Conservation (phyloP, 257 asterid species). For the Solanum lycopersicoides region DNA sequence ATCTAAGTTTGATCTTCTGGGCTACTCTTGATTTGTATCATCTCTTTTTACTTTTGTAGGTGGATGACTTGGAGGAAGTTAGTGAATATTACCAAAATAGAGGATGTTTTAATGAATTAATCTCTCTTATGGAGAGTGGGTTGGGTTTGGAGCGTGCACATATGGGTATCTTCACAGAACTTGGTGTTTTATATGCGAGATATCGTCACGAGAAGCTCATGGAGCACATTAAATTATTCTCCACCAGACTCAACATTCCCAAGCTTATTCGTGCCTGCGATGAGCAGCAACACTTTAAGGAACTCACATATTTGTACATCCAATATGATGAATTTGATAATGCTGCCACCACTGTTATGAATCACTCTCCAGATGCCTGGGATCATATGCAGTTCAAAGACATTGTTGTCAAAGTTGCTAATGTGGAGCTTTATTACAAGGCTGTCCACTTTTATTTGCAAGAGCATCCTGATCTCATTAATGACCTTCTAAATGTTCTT, state of each 20-base stretch:
- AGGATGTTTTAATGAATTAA: constrained; percentile 96
- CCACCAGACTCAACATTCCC: constrained; percentile 94
- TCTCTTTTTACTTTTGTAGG: constrained; percentile 29
- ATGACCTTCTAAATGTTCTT: constrained; percentile 90
- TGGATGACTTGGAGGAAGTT: constrained; percentile 98
- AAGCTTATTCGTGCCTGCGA: constrained; percentile 98
- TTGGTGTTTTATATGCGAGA: constrained; percentile 97
- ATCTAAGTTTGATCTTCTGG: not conserved
- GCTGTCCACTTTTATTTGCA: constrained; percentile 99
- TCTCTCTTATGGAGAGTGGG: constrained; percentile 99
- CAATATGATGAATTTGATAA: constrained; percentile 98
- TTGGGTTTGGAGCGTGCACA: constrained; percentile 99
- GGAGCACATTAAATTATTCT: constrained; percentile 95
- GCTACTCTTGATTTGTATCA: not conserved
- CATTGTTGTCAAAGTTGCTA: constrained; percentile 91
- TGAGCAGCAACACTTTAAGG: constrained; percentile 99
- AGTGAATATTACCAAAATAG: constrained; percentile 94
- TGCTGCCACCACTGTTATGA: constrained; percentile 99
- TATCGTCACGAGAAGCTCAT: constrained; percentile 97
- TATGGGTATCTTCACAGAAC: constrained; percentile 98
- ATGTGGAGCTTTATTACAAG: constrained; percentile 95
- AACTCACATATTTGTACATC: constrained; percentile 77
- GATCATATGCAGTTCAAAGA: constrained; percentile 99
- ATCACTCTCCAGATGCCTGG: constrained; percentile 99
- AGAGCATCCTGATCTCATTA: constrained; percentile 98